These are phyloP conservation scores for Crotalaria pallida DNA, from an alignment of 306 rosid species.

Conservation along the genomic window DNA sequence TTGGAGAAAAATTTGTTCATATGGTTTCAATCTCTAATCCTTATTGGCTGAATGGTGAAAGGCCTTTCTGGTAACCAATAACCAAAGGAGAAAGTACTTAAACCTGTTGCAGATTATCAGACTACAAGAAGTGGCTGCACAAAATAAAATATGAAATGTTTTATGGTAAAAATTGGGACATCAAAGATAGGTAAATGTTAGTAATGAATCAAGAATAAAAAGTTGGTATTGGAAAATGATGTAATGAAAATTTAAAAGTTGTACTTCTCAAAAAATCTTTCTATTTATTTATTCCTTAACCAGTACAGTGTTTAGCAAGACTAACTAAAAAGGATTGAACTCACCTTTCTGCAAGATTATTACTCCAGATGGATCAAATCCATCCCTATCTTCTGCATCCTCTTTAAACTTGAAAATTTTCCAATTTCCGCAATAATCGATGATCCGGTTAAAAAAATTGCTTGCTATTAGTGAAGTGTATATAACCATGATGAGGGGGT, in stretches of 20 bases:
- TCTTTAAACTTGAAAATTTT: slow-evolving; percentile 55
- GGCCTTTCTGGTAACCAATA: background rate
- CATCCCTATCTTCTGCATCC: slow-evolving; percentile 77
- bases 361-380: slow-evolving; percentile 88
- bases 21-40: background rate
- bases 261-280: no score
- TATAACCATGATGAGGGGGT: slow-evolving; percentile 90
- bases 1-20: background rate
- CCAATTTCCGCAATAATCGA: slow-evolving; percentile 73
- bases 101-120: background rate
- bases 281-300: no score
- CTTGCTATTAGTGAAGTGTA: slow-evolving; percentile 74
- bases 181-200: no score
- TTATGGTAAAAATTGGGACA: background rate
- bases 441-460: slow-evolving; percentile 65
- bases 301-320: no score
- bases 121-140: background rate
- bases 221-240: no score
- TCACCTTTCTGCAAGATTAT: slow-evolving; percentile 78
- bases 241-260: no score
- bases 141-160: background rate
- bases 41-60: background rate
- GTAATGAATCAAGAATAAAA: no score
- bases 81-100: background rate
- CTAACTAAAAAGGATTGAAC: slow-evolving; percentile 1